Evolutionary conservation across 768 basidiomycete genomes (phyloP).

Genomic region (Russula sp.): DNA sequence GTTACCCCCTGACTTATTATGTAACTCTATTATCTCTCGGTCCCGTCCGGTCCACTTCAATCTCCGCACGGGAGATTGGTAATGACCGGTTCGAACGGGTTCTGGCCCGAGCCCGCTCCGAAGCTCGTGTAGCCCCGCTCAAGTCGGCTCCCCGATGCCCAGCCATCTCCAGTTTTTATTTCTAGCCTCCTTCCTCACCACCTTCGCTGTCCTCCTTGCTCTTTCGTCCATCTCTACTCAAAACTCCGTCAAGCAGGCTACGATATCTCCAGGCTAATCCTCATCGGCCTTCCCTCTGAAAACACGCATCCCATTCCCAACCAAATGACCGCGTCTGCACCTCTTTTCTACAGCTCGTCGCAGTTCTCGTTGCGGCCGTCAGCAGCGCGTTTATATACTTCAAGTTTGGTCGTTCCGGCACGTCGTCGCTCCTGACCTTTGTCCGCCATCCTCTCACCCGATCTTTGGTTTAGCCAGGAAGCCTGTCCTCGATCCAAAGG

Average conservation of each 20-base stretch:
- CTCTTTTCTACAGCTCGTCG: slow-evolving; percentile 46
- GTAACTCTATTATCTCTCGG: not conserved
- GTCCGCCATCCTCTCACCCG: slow-evolving; percentile 4
- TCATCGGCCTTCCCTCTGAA: slow-evolving; percentile 51
- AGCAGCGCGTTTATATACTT: slow-evolving; percentile 51
- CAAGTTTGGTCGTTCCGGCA: slow-evolving; percentile 45
- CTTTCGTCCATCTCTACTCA: slow-evolving; percentile 42
- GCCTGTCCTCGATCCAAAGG: slow-evolving; percentile 66
- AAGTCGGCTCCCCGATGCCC: slow-evolving; percentile 42
- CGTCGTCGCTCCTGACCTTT: slow-evolving; percentile 31
- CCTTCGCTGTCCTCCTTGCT: slow-evolving; percentile 49
- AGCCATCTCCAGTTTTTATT: slow-evolving; percentile 58
- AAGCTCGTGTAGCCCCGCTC: not conserved
- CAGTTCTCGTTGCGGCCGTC: slow-evolving; percentile 51
- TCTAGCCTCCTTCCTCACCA: slow-evolving; percentile 48
- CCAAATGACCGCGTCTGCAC: slow-evolving; percentile 21
- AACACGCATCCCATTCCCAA: slow-evolving; percentile 13
- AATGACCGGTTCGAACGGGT: not conserved
- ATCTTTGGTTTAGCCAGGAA: slow-evolving; percentile 49
- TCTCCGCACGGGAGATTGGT: not conserved
- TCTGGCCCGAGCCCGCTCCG: no score
- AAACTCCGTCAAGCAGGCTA: slow-evolving; percentile 54
- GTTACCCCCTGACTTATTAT: not conserved
- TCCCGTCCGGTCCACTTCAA: not conserved
- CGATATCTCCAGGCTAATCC: slow-evolving; percentile 57